These are phyloP conservation scores for Serpula lacrymans DNA, from an alignment of 768 basidiomycete genomes.

Conservation along the genomic window DNA sequence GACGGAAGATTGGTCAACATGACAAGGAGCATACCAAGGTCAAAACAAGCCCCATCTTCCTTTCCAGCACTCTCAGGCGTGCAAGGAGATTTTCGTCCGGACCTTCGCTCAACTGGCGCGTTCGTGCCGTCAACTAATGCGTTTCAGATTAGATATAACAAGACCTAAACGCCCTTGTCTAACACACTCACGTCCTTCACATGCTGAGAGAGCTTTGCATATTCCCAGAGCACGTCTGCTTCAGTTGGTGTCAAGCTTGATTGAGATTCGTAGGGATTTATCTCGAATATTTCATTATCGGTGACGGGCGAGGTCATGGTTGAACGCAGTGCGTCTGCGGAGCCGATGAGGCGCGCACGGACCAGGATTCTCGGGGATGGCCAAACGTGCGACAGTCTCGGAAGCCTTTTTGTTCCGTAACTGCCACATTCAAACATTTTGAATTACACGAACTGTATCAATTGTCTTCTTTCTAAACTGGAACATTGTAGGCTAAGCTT, in stretches of 20 bases:
- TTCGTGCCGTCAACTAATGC: constrained; percentile 57
- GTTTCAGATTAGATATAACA: background rate
- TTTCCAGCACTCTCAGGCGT: constrained; percentile 77
- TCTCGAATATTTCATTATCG: constrained; percentile 42
- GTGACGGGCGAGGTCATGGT: constrained; percentile 24
- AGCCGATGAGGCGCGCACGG: too few species aligned
- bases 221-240: constrained; percentile 87
- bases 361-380: too few species aligned
- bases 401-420: too few species aligned
- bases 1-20: constrained; percentile 3
- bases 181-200: constrained; percentile 62
- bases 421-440: too few species aligned
- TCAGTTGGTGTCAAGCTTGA: constrained; percentile 64
- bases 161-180: background rate
- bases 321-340: background rate
- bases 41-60: constrained; percentile 93
- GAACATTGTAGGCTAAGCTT: too few species aligned
- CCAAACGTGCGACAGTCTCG: too few species aligned
- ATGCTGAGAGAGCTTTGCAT: constrained; percentile 81
- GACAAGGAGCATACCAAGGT: constrained; percentile 59
- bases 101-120: constrained; percentile 66
- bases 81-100: constrained; percentile 78
- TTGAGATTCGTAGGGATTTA: constrained; percentile 75
- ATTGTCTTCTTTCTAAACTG: too few species aligned
- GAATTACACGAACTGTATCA: too few species aligned